phyloP scores from a whole-genome alignment of 78 protist genomes.

The Corallochytrium limacisporum region DNA sequence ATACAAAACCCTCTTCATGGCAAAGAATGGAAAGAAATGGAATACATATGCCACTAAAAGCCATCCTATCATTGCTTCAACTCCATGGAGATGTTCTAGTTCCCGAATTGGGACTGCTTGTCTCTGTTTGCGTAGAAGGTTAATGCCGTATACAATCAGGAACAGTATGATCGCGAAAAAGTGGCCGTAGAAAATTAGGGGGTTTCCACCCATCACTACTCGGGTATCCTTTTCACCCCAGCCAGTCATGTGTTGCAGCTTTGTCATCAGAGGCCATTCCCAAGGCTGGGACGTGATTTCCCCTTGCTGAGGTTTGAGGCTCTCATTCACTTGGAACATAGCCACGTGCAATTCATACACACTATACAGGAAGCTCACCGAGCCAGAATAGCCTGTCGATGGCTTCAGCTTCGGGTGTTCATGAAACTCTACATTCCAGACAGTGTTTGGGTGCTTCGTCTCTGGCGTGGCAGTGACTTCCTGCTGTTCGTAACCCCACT shows the following conservation, averaged over 20 bases:
- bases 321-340: slow-evolving; percentile 13
- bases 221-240: slow-evolving; percentile 6
- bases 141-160: background rate
- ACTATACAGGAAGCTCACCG: background rate
- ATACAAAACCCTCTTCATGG: no score
- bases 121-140: no score
- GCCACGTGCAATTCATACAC: slow-evolving; percentile 10
- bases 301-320: slow-evolving; percentile 6
- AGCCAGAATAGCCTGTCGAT: background rate
- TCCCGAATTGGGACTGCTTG: no score
- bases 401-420: background rate
- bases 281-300: slow-evolving; percentile 16
- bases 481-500: slow-evolving; percentile 30
- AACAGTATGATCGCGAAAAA: background rate
- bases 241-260: slow-evolving; percentile 4
- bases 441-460: background rate
- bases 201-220: slow-evolving; percentile 10
- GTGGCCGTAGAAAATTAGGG: background rate
- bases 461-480: slow-evolving; percentile 25
- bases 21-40: no score
- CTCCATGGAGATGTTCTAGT: no score
- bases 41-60: no score
- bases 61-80: no score
- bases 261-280: slow-evolving; percentile 14
- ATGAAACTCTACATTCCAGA: slow-evolving; percentile 20